phyloP scores from a whole-genome alignment of 495 filamentous ascomycete species.

The Xylaria telfairii region DNA sequence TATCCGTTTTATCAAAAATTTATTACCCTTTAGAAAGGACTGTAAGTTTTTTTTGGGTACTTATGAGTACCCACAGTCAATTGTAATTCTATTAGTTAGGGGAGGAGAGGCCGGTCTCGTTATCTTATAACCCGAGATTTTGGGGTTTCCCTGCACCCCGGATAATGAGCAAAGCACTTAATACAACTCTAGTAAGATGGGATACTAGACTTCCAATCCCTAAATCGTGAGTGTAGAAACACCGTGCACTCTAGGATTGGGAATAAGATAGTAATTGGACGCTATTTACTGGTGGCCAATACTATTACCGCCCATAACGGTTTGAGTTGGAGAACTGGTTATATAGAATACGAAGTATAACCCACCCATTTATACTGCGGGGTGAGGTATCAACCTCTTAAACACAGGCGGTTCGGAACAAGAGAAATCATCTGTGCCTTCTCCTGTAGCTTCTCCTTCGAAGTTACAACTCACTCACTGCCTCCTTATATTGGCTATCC shows the following conservation, averaged over 20 bases:
- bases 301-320: not conserved
- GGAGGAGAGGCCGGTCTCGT: not conserved
- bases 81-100: not conserved
- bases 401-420: not conserved
- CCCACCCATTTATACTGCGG: not conserved
- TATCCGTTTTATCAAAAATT: no score
- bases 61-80: no score
- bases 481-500: not conserved
- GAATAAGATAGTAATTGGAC: not conserved
- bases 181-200: not conserved
- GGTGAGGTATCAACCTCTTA: not conserved
- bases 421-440: not conserved
- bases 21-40: no score
- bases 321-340: not conserved
- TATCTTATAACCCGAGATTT: not conserved
- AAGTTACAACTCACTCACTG: not conserved
- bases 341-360: constrained; percentile 3
- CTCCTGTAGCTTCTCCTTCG: not conserved
- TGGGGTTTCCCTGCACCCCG: not conserved
- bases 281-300: not conserved
- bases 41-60: no score
- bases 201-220: not conserved
- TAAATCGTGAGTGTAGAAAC: not conserved
- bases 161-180: not conserved
- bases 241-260: not conserved